Base-by-base conservation (phyloP, 441 rosid genomes). In the Brassica balearica region DNA sequence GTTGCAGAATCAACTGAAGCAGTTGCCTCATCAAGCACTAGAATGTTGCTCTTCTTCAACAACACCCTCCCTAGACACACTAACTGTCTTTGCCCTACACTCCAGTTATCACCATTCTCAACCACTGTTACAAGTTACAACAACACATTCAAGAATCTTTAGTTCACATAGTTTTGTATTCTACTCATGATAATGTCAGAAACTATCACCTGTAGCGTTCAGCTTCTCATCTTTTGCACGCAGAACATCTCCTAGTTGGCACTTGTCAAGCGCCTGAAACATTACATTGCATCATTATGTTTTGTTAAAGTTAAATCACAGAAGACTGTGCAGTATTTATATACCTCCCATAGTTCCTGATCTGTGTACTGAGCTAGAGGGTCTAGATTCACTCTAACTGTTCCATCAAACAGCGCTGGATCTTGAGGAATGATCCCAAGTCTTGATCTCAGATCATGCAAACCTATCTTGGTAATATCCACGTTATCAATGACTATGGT, bases 1-100 rank as follows among this genome's bases (percentile, higher is more conserved):
- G 99, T 95, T 20, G 97, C 96, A 53, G 99, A 91, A 85, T 95
- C 99, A 65, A 95, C 92, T 0, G 99, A 95, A 8, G 99, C 97
- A 17, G 99, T 95, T 1, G 99, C 99, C 81, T 95, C 99, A 59
- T 95, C 97, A 53, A 92, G 88, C 72, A 95, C 96, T 3, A 95
- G 92, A 77, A 95, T 85, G 76, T 89, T 91, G 82, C 92, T 86
- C 79, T 89, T 91, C 91, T 91, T 95, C 63, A 95, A 84, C 84
- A 92, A 82, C 41, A 93, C 89, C 78, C 99, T 87, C 77, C 99
- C 99, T 3, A 95, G 90, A 81, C 97, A 92, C 59, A 89, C 86
- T 43, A 95, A 80, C 34, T 95, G 99, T 73, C 94, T 87, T 79
- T 95, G 97, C n/a, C 99, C 97, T 15, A 85, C 89, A n/a, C 97